phyloP scores from a whole-genome alignment of 805 yeast species.

The Candida taoyuanica region DNA sequence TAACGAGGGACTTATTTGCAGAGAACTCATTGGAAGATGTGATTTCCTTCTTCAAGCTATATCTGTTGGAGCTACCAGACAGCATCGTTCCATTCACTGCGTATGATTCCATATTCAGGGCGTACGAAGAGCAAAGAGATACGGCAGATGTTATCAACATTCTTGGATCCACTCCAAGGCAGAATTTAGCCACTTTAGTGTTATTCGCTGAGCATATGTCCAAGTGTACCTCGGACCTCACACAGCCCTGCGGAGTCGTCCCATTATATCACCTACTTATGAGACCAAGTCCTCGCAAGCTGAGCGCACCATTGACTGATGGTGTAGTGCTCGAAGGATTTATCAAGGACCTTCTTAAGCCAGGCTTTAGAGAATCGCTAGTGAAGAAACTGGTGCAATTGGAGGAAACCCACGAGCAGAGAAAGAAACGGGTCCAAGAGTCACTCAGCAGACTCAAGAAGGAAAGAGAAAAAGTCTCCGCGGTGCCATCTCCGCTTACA shows the following conservation, averaged over 20 bases:
- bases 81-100: slow-evolving; percentile 41
- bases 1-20: slow-evolving; percentile 13
- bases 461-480: slow-evolving; percentile 8
- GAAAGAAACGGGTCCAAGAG: slow-evolving; percentile 17
- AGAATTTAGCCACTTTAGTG: slow-evolving; percentile 26
- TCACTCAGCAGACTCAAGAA: slow-evolving; percentile 12
- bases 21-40: slow-evolving; percentile 16
- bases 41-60: slow-evolving; percentile 44
- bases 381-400: slow-evolving; percentile 13
- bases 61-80: slow-evolving; percentile 58
- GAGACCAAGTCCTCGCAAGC: slow-evolving; percentile 22
- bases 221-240: no score
- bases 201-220: slow-evolving; percentile 19
- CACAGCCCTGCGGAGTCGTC: no score
- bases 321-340: slow-evolving; percentile 6
- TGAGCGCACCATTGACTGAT: slow-evolving; percentile 11
- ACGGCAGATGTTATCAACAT: slow-evolving; percentile 8
- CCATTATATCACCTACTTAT: slow-evolving; percentile 26
- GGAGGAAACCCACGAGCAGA: slow-evolving; percentile 16
- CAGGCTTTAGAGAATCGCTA: slow-evolving; percentile 9
- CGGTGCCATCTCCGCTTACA: slow-evolving; percentile 6
- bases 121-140: slow-evolving; percentile 10
- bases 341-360: slow-evolving; percentile 14
- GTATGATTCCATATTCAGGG: slow-evolving; percentile 22
- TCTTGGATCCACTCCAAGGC: slow-evolving; percentile 28